Evolutionary conservation across 495 filamentous ascomycete genomes (phyloP), one percentile per base, ranked within the genome.

Genomic region (Glonium stellatum): DNA sequence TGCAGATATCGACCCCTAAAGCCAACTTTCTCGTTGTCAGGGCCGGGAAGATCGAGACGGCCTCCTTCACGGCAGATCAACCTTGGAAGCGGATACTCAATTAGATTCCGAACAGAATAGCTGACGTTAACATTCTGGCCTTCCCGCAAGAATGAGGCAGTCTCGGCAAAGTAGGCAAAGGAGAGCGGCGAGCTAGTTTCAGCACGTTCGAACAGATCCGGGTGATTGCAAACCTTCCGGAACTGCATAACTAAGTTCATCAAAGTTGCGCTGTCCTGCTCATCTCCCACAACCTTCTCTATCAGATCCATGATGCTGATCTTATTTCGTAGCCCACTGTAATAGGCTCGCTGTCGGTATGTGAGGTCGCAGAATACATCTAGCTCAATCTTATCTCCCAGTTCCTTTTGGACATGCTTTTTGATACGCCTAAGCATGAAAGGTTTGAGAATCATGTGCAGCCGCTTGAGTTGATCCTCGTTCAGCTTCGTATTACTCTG

Each of bases 241-340:
- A 98, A 98, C 74, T 98, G 95, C 93, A 98, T 98, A 57, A 98
- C 93, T 61, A 98, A 79, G 71, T 97, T 98, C 93, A 98, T 98
- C 69, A 99, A 71, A 18, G 92, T 99, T 13, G 90, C 90, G 27
- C 89, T 92, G 67, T 97, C 95, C 63, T 89, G 84, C 41, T 99
- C 93, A 67, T 96, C 92, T 35, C 95, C 95, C 54, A 92, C 78
- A 4, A 92, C 89, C 80, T 97, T 97, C 73, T 99, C 93, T 61
- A 97, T 95, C 46, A 97, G 81, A 70, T 99, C 93, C 84, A 97
- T 93, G 67, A 99, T 91, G 73, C 90, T 97, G 69, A 98, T 96
- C 72, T 95, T 92, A 73, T 96, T 96, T 35, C 95, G 83, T 39
- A 97, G 74, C 59, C 89, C 95, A 54, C 83, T 79, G 70, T 98